phyloP scores from a whole-genome alignment of 106 monocot species.

The Platanthera guangdongensis region DNA sequence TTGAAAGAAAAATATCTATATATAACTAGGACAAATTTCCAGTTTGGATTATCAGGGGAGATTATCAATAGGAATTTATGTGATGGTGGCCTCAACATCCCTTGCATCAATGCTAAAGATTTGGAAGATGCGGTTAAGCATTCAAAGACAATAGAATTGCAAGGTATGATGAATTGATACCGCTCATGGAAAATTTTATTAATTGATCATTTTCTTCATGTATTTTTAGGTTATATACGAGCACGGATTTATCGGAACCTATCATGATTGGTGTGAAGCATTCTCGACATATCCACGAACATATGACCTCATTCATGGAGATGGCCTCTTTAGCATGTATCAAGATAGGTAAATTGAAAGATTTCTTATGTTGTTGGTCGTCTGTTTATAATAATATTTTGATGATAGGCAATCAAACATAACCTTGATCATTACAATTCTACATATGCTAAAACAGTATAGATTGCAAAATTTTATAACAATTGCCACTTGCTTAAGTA shows the following conservation, averaged over 20 bases:
- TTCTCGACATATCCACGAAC: slow-evolving; percentile 47
- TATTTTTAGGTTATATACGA: slow-evolving; percentile 36
- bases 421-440: too few species aligned
- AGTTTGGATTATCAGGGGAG: slow-evolving; percentile 45
- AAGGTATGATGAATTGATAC: too few species aligned
- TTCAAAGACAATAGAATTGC: slow-evolving; percentile 23
- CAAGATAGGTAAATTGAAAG: slow-evolving; percentile 29
- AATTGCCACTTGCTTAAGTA: slow-evolving; percentile 17
- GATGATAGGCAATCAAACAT: slow-evolving; percentile 18
- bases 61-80: slow-evolving; percentile 26
- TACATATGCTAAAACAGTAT: too few species aligned
- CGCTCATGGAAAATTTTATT: too few species aligned
- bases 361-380: slow-evolving; percentile 9
- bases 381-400: slow-evolving; percentile 24
- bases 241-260: slow-evolving; percentile 38
- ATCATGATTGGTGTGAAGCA: slow-evolving; percentile 50
- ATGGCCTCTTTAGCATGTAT: slow-evolving; percentile 26
- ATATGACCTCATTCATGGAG: slow-evolving; percentile 38
- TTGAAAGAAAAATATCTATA: neutral
- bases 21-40: neutral
- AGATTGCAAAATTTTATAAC: too few species aligned
- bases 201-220: too few species aligned
- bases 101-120: slow-evolving; percentile 23
- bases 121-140: slow-evolving; percentile 30
- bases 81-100: slow-evolving; percentile 26